Conservation (phyloP, 805 yeast genomes). For the Ogataea polymorpha region DNA sequence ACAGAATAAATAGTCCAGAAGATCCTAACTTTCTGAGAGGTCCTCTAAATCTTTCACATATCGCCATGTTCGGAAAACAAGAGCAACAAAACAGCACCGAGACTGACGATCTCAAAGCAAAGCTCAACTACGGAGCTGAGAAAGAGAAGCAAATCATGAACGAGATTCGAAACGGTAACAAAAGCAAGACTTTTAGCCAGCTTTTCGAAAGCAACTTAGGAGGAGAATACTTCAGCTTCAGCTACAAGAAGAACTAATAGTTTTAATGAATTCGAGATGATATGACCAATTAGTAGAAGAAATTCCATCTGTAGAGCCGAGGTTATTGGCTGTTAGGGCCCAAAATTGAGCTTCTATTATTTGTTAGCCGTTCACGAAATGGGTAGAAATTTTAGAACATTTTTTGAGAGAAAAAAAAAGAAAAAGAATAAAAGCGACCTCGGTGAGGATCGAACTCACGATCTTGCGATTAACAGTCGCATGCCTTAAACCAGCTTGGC, state of each 20-base stretch:
- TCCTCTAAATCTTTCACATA: too few species aligned
- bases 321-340: too few species aligned
- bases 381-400: too few species aligned
- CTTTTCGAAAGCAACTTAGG: slow-evolving; percentile 28
- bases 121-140: slow-evolving; percentile 37
- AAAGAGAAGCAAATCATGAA: slow-evolving; percentile 39
- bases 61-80: slow-evolving; percentile 28
- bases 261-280: background rate
- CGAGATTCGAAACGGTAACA: slow-evolving; percentile 32
- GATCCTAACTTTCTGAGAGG: too few species aligned
- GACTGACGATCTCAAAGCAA: slow-evolving; percentile 30
- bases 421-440: slow-evolving; percentile 16
- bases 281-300: too few species aligned
- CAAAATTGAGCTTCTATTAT: too few species aligned
- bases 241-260: slow-evolving; percentile 25
- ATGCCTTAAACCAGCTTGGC: slow-evolving; percentile 30
- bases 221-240: slow-evolving; percentile 33
- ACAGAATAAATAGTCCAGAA: background rate
- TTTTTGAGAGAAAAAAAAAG: slow-evolving; percentile 4
- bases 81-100: slow-evolving; percentile 32
- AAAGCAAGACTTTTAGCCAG: slow-evolving; percentile 26
- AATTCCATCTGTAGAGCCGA: too few species aligned
- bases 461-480: slow-evolving; percentile 29
- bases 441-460: slow-evolving; percentile 30
- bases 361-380: too few species aligned